Evolutionary conservation across 495 filamentous ascomycete species (phyloP).

Genomic region (Neurospora discreta): DNA sequence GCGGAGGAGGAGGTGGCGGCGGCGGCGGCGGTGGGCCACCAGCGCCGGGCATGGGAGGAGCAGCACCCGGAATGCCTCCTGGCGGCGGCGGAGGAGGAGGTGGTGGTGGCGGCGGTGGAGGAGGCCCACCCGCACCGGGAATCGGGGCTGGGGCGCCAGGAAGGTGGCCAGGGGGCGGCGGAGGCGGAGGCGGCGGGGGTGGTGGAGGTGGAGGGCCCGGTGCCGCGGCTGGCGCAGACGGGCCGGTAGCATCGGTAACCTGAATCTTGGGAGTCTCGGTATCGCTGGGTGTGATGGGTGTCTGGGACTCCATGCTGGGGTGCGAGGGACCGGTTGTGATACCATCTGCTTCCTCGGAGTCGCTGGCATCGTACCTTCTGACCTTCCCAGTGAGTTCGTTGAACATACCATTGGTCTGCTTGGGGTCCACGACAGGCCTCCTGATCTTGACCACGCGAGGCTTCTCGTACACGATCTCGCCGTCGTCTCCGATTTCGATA

Average conservation of each 20-base stretch:
- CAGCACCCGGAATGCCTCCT: slow-evolving; percentile 18
- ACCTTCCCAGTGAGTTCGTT: slow-evolving; percentile 74
- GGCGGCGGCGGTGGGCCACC: slow-evolving; percentile 29
- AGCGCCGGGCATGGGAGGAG: slow-evolving; percentile 35
- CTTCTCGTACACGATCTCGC: slow-evolving; percentile 49
- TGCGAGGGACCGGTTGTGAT: slow-evolving; percentile 69
- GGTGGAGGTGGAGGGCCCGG: slow-evolving; percentile 34
- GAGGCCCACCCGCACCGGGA: slow-evolving; percentile 10
- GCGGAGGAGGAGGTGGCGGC: slow-evolving; percentile 36
- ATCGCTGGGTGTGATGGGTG: slow-evolving; percentile 61
- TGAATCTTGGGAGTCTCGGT: slow-evolving; percentile 39
- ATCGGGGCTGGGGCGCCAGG: slow-evolving; percentile 9
- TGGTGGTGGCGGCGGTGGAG: slow-evolving; percentile 24
- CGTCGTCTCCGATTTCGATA: slow-evolving; percentile 33
- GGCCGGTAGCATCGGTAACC: slow-evolving; percentile 21
- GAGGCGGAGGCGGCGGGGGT: slow-evolving; percentile 7
- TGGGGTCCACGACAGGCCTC: slow-evolving; percentile 62
- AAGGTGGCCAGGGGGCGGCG: slow-evolving; percentile 19
- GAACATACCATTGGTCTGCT: slow-evolving; percentile 63
- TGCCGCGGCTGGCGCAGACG: slow-evolving; percentile 1
- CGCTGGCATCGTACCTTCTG: slow-evolving; percentile 57
- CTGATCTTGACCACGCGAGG: slow-evolving; percentile 56
- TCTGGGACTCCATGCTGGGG: slow-evolving; percentile 60
- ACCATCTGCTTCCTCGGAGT: slow-evolving; percentile 60
- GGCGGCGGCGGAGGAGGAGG: slow-evolving; percentile 34